Evolutionary conservation across 2,329 filamentous ascomycete genomes (phyloP).

Genomic region (Allantophomopsis cytisporea): DNA sequence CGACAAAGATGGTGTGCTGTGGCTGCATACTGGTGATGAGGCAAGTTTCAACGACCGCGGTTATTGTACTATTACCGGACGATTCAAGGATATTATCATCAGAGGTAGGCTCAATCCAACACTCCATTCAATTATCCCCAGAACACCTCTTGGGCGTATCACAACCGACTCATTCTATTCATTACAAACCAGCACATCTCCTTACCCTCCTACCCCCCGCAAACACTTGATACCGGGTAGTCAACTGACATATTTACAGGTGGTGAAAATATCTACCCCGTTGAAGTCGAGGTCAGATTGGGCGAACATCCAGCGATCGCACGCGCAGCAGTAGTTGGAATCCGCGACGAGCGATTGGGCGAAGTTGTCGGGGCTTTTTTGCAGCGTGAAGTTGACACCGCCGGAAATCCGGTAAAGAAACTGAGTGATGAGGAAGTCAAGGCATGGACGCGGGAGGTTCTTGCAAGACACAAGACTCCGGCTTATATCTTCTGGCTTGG

Average conservation of each 20-base stretch:
- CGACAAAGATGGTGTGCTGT: slow-evolving; percentile 39
- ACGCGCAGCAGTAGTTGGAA: slow-evolving; percentile 55
- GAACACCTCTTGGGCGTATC: too few species aligned
- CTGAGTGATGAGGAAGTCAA: slow-evolving; percentile 40
- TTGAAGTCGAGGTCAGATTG: slow-evolving; percentile 66
- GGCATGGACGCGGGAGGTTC: slow-evolving; percentile 44
- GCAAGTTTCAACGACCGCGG: slow-evolving; percentile 54
- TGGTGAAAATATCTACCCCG: slow-evolving; percentile 61
- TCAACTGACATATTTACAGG: slow-evolving; percentile 21
- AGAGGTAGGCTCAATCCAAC: slow-evolving; percentile 42
- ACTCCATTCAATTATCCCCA: too few species aligned
- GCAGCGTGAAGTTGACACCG: slow-evolving; percentile 16
- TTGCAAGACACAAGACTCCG: slow-evolving; percentile 58
- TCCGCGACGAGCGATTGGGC: slow-evolving; percentile 58
- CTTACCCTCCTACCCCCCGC: too few species aligned
- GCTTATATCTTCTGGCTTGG: slow-evolving; percentile 68
- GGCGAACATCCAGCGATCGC: slow-evolving; percentile 45
- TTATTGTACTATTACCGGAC: slow-evolving; percentile 60
- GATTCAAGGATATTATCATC: slow-evolving; percentile 73
- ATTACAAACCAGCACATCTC: too few species aligned
- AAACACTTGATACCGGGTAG: too few species aligned
- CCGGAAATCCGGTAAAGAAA: too few species aligned
- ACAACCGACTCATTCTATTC: too few species aligned
- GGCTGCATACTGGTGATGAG: slow-evolving; percentile 57
- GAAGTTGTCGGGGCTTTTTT: slow-evolving; percentile 61